Evolutionary conservation across 768 basidiomycete species (phyloP), one percentile per base, ranked within the genome.

Genomic region (Trametes meyenii): DNA sequence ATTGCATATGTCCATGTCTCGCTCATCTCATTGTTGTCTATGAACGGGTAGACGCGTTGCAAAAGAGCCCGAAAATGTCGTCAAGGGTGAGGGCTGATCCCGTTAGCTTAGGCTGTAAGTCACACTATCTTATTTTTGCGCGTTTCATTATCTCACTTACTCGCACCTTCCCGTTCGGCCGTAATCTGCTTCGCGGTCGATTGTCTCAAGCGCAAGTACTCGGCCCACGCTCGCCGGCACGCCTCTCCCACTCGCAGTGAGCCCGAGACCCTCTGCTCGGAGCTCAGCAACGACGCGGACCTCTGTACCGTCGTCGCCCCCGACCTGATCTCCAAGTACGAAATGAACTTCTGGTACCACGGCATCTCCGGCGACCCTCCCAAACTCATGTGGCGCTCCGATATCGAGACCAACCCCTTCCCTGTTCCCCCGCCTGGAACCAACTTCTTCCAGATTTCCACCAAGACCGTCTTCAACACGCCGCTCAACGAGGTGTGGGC

Each of bases 391-490:
- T 75, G 63, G 51, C 70, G 73, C 35, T 75, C 74, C 19, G 67
- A 75, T 52, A 38, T 69, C 62, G 57, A 56, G 54, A 46, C 50
- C 17, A 69, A 69, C 56, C 73, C 67, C 54, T 75, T 72, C 64
- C 64, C 60, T 58, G n/a, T 60, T 33, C 70, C 69, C 52, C n/a
- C 56, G 38, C 65, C 62, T 42, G 65, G 61, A 2, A 36, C 54
- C 64, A 23, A 49, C 35, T 67, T 63, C 65, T 60, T 36, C 51
- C 46, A 65, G 13, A 51, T 77, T 67, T 73, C 74, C 36, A 50
- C 60, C 64, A 82, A 81, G 72, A 76, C 77, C 16, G 77, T 78
- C 70, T 76, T 73, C 63, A 67, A 67, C 43, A 79, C 78, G 63
- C 70, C 73, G 57, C 78, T 81, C 57, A 78, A 78, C 64, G 29